Evolutionary conservation across 371 early-diverging fungal species (phyloP).

Genomic region (Actinomucor elegans): DNA sequence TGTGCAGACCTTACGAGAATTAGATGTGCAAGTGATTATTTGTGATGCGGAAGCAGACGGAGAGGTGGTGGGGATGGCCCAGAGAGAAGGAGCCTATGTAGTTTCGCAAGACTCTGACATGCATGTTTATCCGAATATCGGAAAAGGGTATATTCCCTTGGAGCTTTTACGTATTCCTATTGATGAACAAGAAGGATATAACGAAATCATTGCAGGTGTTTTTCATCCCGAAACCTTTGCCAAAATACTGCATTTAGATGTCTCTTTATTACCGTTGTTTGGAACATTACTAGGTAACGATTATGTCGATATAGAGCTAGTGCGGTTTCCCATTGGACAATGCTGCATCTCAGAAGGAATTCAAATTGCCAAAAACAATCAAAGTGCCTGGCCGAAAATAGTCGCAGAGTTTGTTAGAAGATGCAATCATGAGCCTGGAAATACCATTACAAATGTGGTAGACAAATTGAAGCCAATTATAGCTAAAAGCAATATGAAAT

Average conservation of each 20-base stretch:
- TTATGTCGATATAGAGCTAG: slow-evolving; percentile 33
- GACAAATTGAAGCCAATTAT: slow-evolving; percentile 17
- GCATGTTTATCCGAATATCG: slow-evolving; percentile 51
- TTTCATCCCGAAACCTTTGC: slow-evolving; percentile 47
- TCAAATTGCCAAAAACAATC: slow-evolving; percentile 16
- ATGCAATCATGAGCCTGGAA: background rate
- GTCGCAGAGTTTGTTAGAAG: slow-evolving; percentile 29
- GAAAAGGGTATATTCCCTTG: slow-evolving; percentile 57
- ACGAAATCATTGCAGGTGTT: slow-evolving; percentile 40
- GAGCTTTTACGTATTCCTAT: slow-evolving; percentile 36
- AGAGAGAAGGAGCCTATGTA: slow-evolving; percentile 44
- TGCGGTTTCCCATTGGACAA: slow-evolving; percentile 36
- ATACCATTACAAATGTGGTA: slow-evolving; percentile 11
- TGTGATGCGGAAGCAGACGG: slow-evolving; percentile 60
- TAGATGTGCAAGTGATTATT: slow-evolving; percentile 28
- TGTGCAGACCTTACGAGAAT: slow-evolving; percentile 39
- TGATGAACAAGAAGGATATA: slow-evolving; percentile 12
- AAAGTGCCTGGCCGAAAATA: slow-evolving; percentile 29
- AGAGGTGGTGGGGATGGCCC: slow-evolving; percentile 44
- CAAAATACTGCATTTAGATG: slow-evolving; percentile 31
- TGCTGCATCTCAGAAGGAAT: slow-evolving; percentile 31
- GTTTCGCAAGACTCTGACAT: slow-evolving; percentile 64
- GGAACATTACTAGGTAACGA: slow-evolving; percentile 61
- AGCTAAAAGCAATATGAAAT: slow-evolving; percentile 19
- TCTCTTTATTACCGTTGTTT: slow-evolving; percentile 43